Base-by-base conservation (phyloP, 2,329 filamentous ascomycete species). In the Fusarium penzigii region DNA sequence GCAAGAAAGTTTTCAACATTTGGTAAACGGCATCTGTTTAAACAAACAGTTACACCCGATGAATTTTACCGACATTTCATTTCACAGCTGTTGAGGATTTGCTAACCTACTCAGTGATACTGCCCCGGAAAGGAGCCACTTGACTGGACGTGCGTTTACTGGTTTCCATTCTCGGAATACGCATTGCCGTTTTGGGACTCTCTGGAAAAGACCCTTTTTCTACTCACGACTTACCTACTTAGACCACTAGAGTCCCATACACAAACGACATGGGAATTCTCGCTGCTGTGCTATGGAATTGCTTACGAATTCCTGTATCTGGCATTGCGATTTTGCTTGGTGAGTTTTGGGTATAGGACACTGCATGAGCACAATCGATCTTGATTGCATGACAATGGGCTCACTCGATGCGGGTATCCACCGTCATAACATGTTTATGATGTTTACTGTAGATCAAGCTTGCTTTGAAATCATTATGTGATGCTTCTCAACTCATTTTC, bases 81-180 rank as follows among this genome's bases (percentile, higher is more conserved):
- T 14, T 14, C 32, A 11, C 32, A 36, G 5, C 32, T 36, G 13
- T 12, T 14, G 3, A 36, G 10, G 10, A 14, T 9, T 12, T 36
- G 32, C 29, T 7, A 13, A 20, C 46, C 16, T 36, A 29, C 39
- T 17, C 39, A 38, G 17, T 29, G n/a, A 44, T 39, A 39, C 11
- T 39, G 42, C 10, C 29, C 20, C 41, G 34, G 46, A 40, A 29
- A 16, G 43, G 16, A 34, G 29, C 32, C 46, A 36, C 25, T 41
- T 52, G 29, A 54, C 44, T 9, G 46, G 51, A 39, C 20, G 25
- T 53, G 59, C 64, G 60, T 64, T 60, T 51, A 66, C 64, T 64
- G 49, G 51, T 60, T 64, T 59, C 57, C 62, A 16, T 29, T 55
- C 48, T 63, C 29, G 54, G 58, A 44, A 63, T 32, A 64, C 62